Conservation (phyloP, 192 early-diverging fungal genomes). For the Globomyces pollinis-pini region DNA sequence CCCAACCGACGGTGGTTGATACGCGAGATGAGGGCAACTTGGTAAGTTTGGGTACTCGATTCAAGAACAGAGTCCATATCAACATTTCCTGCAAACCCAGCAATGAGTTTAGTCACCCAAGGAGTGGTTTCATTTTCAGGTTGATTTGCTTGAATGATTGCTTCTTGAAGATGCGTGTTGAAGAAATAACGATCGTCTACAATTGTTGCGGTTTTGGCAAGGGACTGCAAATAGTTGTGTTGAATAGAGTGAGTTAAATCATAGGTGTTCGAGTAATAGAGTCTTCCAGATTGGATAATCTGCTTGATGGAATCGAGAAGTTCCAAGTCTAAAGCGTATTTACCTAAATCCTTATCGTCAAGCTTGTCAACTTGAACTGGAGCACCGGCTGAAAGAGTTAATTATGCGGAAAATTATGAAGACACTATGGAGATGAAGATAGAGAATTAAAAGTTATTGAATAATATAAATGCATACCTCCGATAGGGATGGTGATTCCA, state of each 20-base stretch:
- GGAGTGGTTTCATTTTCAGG: constrained; percentile 20
- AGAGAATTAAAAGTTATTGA: no score
- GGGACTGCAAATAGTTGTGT: constrained; percentile 30
- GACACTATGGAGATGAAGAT: no score
- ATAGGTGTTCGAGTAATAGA: constrained; percentile 45
- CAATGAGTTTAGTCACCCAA: constrained; percentile 37
- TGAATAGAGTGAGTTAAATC: constrained; percentile 52
- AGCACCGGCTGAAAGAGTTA: background rate
- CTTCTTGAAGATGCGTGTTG: constrained; percentile 30
- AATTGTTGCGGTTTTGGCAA: constrained; percentile 21
- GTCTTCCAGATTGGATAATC: constrained; percentile 36
- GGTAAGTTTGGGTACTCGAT: constrained; percentile 21
- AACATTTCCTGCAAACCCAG: constrained; percentile 42
- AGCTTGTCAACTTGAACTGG: background rate
- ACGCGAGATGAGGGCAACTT: constrained; percentile 37
- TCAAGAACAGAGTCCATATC: constrained; percentile 20
- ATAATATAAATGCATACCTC: no score
- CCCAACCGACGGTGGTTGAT: constrained; percentile 38
- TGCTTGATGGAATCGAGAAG: constrained; percentile 28
- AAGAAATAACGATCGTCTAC: constrained; percentile 50
- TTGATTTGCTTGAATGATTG: constrained; percentile 3
- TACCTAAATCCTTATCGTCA: constrained; percentile 1
- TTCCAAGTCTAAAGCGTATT: constrained; percentile 31
- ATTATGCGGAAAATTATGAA: no score
- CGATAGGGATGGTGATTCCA: constrained; percentile 26